phyloP scores from a whole-genome alignment of 768 basidiomycete species.

The Lentinula guzmanii region DNA sequence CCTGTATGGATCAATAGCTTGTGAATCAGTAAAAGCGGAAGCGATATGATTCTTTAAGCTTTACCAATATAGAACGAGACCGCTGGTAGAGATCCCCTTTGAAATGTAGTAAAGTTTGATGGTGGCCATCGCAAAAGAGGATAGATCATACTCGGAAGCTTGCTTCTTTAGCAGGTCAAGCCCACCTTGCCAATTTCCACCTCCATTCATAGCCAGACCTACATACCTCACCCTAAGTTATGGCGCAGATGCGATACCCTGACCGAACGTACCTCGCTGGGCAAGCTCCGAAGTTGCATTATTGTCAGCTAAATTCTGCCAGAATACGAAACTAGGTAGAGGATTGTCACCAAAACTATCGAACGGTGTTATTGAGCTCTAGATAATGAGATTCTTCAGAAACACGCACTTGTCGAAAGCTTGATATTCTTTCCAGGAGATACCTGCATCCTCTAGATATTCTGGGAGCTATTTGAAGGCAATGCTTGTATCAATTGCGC shows the following conservation, averaged over 20 bases:
- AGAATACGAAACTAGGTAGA: not conserved
- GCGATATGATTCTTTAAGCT: not conserved
- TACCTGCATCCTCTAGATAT: constrained; percentile 4
- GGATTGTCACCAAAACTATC: constrained; percentile 5
- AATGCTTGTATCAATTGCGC: not conserved
- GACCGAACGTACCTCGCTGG: not conserved
- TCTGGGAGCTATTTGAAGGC: not conserved
- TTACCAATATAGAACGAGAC: constrained; percentile 7
- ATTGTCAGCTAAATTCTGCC: not conserved
- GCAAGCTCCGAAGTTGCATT: constrained; percentile 1
- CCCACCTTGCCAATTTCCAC: constrained; percentile 7
- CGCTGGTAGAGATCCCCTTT: constrained; percentile 3
- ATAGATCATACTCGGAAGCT: not conserved
- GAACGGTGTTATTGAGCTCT: not conserved
- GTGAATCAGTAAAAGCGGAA: not conserved
- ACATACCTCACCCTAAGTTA: not conserved
- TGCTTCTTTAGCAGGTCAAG: constrained; percentile 4
- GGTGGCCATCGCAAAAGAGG: not conserved
- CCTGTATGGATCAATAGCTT: not conserved
- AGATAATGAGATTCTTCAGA: not conserved
- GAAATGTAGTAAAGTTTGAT: not conserved
- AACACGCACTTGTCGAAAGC: constrained; percentile 2
- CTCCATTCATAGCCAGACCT: constrained; percentile 4
- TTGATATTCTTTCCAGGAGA: constrained; percentile 5
- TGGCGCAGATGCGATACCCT: not conserved